Evolutionary conservation across 305 asterid species (phyloP).

Genomic region (Rubia occidens): DNA sequence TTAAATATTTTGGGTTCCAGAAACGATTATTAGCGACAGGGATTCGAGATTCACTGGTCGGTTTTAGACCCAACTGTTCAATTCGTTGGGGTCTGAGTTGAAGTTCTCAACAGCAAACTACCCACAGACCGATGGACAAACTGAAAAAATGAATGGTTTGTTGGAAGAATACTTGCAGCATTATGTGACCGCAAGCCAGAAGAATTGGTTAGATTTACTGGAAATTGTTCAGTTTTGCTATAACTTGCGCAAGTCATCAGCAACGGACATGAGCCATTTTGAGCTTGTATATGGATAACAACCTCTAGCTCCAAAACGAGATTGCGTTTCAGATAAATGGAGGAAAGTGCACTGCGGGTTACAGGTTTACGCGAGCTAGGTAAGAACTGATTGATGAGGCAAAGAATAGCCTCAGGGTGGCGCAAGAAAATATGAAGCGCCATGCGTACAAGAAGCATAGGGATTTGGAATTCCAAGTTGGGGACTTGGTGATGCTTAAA

Average conservation of each 20-base stretch:
- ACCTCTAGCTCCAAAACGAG: not conserved
- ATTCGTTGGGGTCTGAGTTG: not conserved
- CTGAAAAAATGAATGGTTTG: too few species aligned
- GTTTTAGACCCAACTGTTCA: not conserved
- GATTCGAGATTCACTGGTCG: not conserved
- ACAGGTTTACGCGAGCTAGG: not conserved
- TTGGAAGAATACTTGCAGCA: not conserved
- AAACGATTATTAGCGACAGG: not conserved
- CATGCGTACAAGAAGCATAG: not conserved
- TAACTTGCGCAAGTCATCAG: not conserved
- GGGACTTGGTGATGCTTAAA: not conserved
- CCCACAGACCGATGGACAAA: not conserved
- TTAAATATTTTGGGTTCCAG: not conserved
- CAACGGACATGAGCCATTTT: not conserved
- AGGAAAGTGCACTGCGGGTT: not conserved
- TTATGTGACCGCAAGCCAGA: not conserved
- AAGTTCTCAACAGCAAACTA: not conserved
- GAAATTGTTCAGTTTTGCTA: not conserved
- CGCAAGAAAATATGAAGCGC: not conserved
- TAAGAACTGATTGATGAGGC: not conserved
- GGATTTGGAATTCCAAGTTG: not conserved
- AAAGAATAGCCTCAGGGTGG: not conserved
- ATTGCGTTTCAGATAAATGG: not conserved
- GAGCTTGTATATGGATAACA: not conserved
- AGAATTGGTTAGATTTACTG: not conserved